phyloP scores from a whole-genome alignment of 805 yeast species.

The Pichia thaimueangensis region DNA sequence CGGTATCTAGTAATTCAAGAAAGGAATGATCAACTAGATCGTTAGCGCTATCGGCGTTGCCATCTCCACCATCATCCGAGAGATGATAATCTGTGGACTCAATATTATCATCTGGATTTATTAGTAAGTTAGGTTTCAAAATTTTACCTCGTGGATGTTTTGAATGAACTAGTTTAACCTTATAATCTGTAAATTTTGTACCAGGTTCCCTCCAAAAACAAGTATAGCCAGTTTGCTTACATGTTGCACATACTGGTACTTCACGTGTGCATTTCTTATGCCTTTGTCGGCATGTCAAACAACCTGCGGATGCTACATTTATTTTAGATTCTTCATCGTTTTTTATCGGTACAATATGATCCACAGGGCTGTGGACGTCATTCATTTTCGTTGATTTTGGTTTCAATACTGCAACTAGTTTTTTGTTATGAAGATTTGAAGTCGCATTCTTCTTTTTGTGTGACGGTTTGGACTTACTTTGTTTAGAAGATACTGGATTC shows the following conservation, averaged over 20 bases:
- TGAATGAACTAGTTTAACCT: background rate
- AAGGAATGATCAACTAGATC: too few species aligned
- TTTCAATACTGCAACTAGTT: too few species aligned
- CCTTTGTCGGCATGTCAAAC: conserved; percentile 37
- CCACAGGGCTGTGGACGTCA: background rate
- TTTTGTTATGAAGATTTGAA: too few species aligned
- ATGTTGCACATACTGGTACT: conserved; percentile 21
- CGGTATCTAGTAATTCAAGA: background rate
- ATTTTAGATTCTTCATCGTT: background rate
- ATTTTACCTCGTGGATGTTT: background rate
- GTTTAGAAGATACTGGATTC: too few species aligned
- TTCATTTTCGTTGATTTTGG: background rate
- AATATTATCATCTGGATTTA: background rate
- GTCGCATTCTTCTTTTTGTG: background rate
- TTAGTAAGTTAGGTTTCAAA: conserved; percentile 1
- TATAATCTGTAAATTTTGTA: conserved; percentile 7
- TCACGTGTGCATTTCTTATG: conserved; percentile 35
- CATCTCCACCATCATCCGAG: conserved; percentile 1
- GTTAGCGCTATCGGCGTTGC: too few species aligned
- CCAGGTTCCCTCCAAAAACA: conserved; percentile 11
- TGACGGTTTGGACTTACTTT: too few species aligned
- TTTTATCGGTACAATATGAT: too few species aligned
- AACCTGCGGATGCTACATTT: conserved; percentile 25
- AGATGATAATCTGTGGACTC: background rate
- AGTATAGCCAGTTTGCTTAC: conserved; percentile 8